Base-by-base conservation (phyloP, 1,139 yeast genomes). In the Geotrichum bryndzae region DNA sequence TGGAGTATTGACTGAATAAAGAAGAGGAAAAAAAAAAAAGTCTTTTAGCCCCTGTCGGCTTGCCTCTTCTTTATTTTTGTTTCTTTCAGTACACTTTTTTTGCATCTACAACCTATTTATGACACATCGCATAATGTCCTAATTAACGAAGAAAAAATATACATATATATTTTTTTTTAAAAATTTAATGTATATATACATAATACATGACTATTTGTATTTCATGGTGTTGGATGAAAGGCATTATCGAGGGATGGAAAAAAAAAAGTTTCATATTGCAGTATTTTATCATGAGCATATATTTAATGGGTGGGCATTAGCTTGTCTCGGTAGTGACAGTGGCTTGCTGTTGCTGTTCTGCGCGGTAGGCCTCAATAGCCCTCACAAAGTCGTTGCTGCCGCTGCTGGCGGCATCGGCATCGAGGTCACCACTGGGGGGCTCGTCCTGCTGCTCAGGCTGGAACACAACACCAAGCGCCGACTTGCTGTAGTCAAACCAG, bases 1-100 rank as follows among this genome's bases (percentile, higher is more conserved):
- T 13, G 98, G 99, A 56, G 95, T 95, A 3, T 90, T 87, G 68
- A 73, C 73, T 66, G 81, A 80, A 46, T 81, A 66, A 51, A 41
- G 33, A 25, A 29, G n/a, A 41, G 25, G n/a, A 35, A 33, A 11
- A 33, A 8, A 5, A 13, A 33, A 33, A 33, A 6, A 38, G n/a
- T 6, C 41, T 13, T 27, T 45, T 54, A n/a, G 29, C 46, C 27
- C 3, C 15, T 45, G 15, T 22, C 31, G 29, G 29, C 2, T 48
- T 56, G 29, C 7, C 33, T 50, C 8, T 56, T 7, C 15, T 22
- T 48, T 56, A 8, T 29, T 29, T 29, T 50, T 50, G n/a, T 50
- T 22, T 48, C 2, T 48, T 48, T 52, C 33, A 29, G 10, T 29
- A 29, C 33, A 29, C 11, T 29, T 27, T 29, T 29, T 27, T 51